phyloP scores from a whole-genome alignment of 345 rosid species.

The Viola odorata region DNA sequence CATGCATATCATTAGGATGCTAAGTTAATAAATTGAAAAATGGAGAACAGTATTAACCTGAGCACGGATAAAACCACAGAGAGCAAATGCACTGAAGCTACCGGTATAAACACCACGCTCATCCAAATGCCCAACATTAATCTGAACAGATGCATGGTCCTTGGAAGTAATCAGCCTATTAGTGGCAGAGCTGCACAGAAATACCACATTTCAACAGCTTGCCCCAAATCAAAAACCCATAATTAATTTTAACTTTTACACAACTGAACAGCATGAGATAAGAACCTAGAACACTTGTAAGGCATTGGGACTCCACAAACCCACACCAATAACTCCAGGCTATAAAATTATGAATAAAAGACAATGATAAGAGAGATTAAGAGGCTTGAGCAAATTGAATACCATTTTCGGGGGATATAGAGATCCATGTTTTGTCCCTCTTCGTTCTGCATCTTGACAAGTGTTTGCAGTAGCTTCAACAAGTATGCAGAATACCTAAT shows the following conservation, averaged over 20 bases:
- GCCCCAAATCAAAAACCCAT: background rate
- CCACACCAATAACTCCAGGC: no score
- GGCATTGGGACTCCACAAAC: no score
- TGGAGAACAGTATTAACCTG: slow-evolving; percentile 28
- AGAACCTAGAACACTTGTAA: no score
- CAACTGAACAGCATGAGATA: no score
- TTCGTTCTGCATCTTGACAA: slow-evolving; percentile 72
- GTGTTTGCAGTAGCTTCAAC: slow-evolving; percentile 2
- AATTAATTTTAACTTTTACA: background rate
- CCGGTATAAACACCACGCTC: slow-evolving; percentile 42
- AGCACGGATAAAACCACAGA: slow-evolving; percentile 56
- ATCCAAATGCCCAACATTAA: slow-evolving; percentile 49
- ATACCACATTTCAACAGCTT: background rate
- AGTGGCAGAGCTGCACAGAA: slow-evolving; percentile 47
- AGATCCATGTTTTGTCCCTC: slow-evolving; percentile 74
- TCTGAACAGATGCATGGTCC: slow-evolving; percentile 61
- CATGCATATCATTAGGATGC: no score
- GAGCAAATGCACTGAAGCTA: slow-evolving; percentile 45
- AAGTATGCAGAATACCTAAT: background rate
- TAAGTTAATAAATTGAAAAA: background rate
- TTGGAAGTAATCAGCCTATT: slow-evolving; percentile 60
- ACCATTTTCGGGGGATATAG: slow-evolving; percentile 89
- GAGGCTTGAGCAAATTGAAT: background rate
- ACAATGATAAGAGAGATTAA: background rate
- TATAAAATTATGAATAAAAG: no score